A percentile compares a stretch with the other conserved stretches of the same genome.
These are phyloP conservation scores for Nitzschia inconspicua DNA, from an alignment of 108 stramenopile species.

Conservation along the genomic window DNA sequence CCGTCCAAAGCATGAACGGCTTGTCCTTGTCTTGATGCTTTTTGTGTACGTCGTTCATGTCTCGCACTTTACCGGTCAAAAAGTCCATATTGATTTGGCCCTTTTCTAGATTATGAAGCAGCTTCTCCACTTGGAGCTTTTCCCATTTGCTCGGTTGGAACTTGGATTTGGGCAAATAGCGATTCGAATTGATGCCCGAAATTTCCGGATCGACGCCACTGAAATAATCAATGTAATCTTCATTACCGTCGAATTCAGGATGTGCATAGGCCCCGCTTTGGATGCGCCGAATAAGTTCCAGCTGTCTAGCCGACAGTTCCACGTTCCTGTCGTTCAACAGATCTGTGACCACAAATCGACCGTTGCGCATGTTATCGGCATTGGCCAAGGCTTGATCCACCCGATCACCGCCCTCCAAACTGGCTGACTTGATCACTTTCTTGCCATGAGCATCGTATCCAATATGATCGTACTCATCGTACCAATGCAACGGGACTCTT, in stretches of 20 bases:
- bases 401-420: constrained; percentile 44
- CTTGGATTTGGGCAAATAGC: constrained; percentile 71
- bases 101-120: constrained; percentile 85
- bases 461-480: constrained; percentile 94
- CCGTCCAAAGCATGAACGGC: constrained; percentile 91
- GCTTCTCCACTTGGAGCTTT: constrained; percentile 75
- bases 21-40: constrained; percentile 46
- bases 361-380: constrained; percentile 62
- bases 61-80: constrained; percentile 70
- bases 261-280: constrained; percentile 94
- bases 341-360: constrained; percentile 91
- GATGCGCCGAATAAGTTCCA: constrained; percentile 91
- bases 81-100: constrained; percentile 89
- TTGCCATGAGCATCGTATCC: constrained; percentile 93
- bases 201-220: constrained; percentile 81
- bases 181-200: constrained; percentile 71
- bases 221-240: constrained; percentile 93
- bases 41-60: constrained; percentile 70
- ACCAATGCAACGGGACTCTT: constrained; percentile 97
- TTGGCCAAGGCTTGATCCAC: constrained; percentile 72
- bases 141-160: constrained; percentile 91
- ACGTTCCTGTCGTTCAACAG: constrained; percentile 91
- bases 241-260: constrained; percentile 90
- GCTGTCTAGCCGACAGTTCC: constrained; percentile 81
- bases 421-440: constrained; percentile 77